Evolutionary conservation across 2,329 filamentous ascomycete species (phyloP).

Genomic region (Boeremia exigua): DNA sequence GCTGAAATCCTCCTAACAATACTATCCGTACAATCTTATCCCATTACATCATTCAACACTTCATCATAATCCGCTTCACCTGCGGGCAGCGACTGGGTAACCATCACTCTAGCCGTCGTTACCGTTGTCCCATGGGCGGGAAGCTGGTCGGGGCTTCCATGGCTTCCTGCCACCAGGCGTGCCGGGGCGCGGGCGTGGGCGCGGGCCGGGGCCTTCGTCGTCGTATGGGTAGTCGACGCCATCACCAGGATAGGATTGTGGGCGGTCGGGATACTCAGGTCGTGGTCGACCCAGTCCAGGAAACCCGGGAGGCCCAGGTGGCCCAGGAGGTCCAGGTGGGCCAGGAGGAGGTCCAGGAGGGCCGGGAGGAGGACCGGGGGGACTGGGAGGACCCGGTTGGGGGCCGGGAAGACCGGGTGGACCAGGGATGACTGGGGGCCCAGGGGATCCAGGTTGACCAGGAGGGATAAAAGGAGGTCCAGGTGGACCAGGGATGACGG

Average conservation of each 20-base stretch:
- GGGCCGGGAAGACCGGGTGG: too few species aligned
- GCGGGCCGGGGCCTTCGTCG: not conserved
- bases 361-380: not conserved
- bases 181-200: not conserved
- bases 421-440: not conserved
- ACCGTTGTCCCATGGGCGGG: slow-evolving; percentile 5
- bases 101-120: not conserved
- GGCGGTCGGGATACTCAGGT: slow-evolving; percentile 3
- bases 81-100: not conserved
- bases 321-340: too few species aligned
- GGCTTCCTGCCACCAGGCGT: not conserved
- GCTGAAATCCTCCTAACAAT: not conserved
- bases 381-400: too few species aligned
- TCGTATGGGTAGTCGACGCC: slow-evolving; percentile 23
- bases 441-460: too few species aligned
- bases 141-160: slow-evolving; percentile 9
- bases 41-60: not conserved
- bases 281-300: not conserved
- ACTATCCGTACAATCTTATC: slow-evolving; percentile 1
- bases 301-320: too few species aligned
- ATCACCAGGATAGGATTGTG: slow-evolving; percentile 18
- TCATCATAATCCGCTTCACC: slow-evolving; percentile 13
- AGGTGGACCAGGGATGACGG: too few species aligned
- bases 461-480: too few species aligned
- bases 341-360: not conserved